Evolutionary conservation across 108 stramenopile genomes (phyloP), one percentile per base, ranked within the genome.

Genomic region (Fragilariopsis cylindrus): DNA sequence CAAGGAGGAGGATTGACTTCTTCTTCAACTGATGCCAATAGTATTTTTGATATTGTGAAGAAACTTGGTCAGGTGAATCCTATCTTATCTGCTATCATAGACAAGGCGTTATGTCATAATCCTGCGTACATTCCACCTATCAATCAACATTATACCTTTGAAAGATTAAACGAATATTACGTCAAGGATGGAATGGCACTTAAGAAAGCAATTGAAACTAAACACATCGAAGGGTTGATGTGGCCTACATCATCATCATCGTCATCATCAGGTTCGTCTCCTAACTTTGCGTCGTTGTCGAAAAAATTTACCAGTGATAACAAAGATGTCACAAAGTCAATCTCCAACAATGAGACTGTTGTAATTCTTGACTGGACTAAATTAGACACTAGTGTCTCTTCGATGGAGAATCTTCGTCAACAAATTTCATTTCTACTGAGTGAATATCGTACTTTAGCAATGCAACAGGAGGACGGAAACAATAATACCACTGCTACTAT

Each of bases 61-160:
- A 30, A 49, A 40, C 11, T 77, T 48, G 74, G 75, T 9, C 47
- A 52, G 9, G 19, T 18, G 57, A 76, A 74, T 57, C 78, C 83
- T 4, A 39, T 86, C 4, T 19, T 87, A 21, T 48, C 75, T 0
- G 62, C 65, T 45, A 40, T 87, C 8, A 48, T 77, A 45, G 9
- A 84, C 7, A 46, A 50, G 40, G 44, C 63, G 64, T 40, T 49
- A 57, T 60, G 54, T 13, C 58, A 58, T 57, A 84, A 77, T 70
- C 72, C 84, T 3, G 88, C 85, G 18, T 90, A 84, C 65, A 39
- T 92, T 21, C 93, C 93, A 4, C 85, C 88, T 1, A 42, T 89
- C 21, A 69, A 84, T 16, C 93, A 94, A 66, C 93, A 94, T 74
- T 94, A 80, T 56, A 84, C 90, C 21, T 94, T 94, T 72, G 93